Conservation (phyloP, 208 protist genomes). For the Trypanosoma avium region DNA sequence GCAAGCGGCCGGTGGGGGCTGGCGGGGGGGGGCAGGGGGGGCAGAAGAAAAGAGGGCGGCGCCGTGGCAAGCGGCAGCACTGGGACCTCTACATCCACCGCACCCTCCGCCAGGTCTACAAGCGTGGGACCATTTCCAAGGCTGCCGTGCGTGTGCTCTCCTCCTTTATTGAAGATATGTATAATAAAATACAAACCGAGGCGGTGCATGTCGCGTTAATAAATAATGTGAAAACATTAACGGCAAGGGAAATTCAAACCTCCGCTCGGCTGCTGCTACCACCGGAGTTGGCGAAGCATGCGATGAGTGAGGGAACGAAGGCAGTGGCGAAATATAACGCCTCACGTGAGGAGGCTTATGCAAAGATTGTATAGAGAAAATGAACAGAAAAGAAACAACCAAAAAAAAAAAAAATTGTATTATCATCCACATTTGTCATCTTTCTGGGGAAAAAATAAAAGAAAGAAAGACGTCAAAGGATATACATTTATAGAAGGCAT, state of each 20-base stretch:
- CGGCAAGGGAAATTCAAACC: slow-evolving; percentile 97
- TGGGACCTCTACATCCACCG: slow-evolving; percentile 95
- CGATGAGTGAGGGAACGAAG: slow-evolving; percentile 99
- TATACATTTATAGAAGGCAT: no score
- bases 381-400: background rate
- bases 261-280: slow-evolving; percentile 98
- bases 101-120: slow-evolving; percentile 97
- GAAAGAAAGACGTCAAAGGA: no score
- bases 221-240: slow-evolving; percentile 97
- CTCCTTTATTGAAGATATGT: slow-evolving; percentile 99
- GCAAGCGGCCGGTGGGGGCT: slow-evolving; percentile 96
- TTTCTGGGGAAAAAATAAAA: background rate
- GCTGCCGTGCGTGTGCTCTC: slow-evolving; percentile 97
- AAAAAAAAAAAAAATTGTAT: background rate
- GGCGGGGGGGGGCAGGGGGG: slow-evolving; percentile 85
- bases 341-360: slow-evolving; percentile 74
- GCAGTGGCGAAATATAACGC: slow-evolving; percentile 97
- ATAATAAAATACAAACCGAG: slow-evolving; percentile 97
- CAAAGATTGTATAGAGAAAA: slow-evolving; percentile 35
- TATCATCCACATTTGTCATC: background rate
- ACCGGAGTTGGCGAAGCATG: slow-evolving; percentile 98
- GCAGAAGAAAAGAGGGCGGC: slow-evolving; percentile 37
- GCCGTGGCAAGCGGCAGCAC: slow-evolving; percentile 76
- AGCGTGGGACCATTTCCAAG: slow-evolving; percentile 96
- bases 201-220: slow-evolving; percentile 95